phyloP scores from a whole-genome alignment of 148 eudicot genomes.

The Rhododendron williamsianum region DNA sequence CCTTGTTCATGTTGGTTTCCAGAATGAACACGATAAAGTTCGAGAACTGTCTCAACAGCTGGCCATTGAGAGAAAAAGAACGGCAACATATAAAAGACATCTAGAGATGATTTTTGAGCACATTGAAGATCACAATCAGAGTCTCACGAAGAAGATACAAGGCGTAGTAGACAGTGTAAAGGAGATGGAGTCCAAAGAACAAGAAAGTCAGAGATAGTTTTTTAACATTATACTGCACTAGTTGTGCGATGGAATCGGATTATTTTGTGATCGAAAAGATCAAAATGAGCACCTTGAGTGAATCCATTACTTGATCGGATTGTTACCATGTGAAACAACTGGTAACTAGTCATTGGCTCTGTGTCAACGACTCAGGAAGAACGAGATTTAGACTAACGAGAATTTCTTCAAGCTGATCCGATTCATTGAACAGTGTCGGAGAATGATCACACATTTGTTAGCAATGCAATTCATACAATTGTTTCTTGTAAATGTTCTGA shows the following conservation, averaged over 20 bases:
- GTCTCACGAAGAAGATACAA: constrained; percentile 64
- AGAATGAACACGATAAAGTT: constrained; percentile 87
- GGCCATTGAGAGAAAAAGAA: constrained; percentile 69
- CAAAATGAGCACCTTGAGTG: background rate
- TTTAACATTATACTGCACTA: constrained; percentile 5
- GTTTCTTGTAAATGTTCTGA: background rate
- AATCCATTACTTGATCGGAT: too few relatives aligned
- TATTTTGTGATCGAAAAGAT: background rate
- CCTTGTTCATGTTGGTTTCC: constrained; percentile 14
- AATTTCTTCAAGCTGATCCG: background rate
- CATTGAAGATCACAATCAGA: constrained; percentile 82
- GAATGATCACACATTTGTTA: background rate
- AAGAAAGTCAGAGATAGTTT: constrained; percentile 37
- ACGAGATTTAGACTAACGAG: background rate
- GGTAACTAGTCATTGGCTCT: background rate
- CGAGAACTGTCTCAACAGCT: constrained; percentile 85
- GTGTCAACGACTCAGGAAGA: background rate
- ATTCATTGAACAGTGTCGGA: background rate
- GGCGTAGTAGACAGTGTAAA: constrained; percentile 56
- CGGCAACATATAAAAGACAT: constrained; percentile 80
- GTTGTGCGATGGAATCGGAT: background rate
- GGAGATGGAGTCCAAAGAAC: constrained; percentile 65
- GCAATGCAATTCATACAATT: background rate
- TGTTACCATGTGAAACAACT: too few relatives aligned
- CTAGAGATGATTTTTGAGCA: constrained; percentile 79